Evolutionary conservation across 208 protist species (phyloP).

Genomic region (Wallacemonas collosoma): DNA sequence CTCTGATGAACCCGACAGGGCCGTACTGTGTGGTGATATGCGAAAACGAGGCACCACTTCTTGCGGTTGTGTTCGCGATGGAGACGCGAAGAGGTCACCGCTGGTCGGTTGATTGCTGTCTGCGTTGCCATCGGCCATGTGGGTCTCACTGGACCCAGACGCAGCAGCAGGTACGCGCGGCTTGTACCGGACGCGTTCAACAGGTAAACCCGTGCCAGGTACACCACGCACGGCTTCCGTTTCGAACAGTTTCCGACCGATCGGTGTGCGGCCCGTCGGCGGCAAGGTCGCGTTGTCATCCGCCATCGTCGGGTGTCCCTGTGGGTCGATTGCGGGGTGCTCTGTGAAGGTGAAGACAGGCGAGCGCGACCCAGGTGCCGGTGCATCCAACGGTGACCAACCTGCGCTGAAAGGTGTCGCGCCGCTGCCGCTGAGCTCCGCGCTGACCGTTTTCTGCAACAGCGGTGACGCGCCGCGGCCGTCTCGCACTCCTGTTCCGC

Average conservation of each 20-base stretch:
- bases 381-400: background rate
- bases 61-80: too few species aligned
- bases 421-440: background rate
- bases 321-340: too few species aligned
- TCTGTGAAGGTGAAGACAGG: background rate
- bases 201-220: background rate
- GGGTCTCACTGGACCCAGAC: background rate
- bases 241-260: conserved; percentile 1
- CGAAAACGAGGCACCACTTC: background rate
- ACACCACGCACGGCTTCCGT: conserved; percentile 1
- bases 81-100: too few species aligned
- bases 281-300: too few species aligned
- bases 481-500: too few species aligned
- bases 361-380: background rate
- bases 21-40: background rate
- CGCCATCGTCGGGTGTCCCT: too few species aligned
- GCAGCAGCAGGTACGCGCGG: background rate
- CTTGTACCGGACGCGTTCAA: conserved; percentile 10
- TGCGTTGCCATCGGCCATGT: too few species aligned
- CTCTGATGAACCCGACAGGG: too few species aligned
- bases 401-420: background rate
- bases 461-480: too few species aligned
- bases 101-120: too few species aligned
- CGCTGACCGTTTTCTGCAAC: too few species aligned
- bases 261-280: too few species aligned